Conservation (phyloP, 169 alveolate genomes). For the Eimeria praecox region DNA sequence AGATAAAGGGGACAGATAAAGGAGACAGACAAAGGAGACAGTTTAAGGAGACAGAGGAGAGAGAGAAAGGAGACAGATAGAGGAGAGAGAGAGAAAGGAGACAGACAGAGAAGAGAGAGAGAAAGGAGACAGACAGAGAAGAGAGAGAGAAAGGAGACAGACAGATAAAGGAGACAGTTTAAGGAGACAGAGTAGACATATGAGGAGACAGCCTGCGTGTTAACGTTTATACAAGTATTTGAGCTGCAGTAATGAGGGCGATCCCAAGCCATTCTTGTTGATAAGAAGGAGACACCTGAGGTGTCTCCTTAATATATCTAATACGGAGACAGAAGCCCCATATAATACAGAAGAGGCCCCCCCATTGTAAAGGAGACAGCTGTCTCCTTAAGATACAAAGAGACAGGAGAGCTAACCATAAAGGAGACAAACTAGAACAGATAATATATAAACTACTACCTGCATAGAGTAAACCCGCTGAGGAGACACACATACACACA, state of each 20-base stretch:
- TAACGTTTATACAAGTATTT: conserved; percentile 48
- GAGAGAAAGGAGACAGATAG: too few relatives aligned
- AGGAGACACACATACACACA: background rate
- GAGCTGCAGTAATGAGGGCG: conserved; percentile 20
- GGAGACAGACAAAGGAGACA: background rate
- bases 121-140: background rate
- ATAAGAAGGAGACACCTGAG: conserved; percentile 4
- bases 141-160: too few relatives aligned
- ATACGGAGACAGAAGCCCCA: conserved; percentile 53
- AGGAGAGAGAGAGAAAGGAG: too few relatives aligned
- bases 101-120: background rate
- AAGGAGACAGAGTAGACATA: background rate
- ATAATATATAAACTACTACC: conserved; percentile 75
- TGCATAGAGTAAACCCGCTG: conserved; percentile 81
- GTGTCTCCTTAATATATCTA: conserved; percentile 1
- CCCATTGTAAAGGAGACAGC: conserved; percentile 41
- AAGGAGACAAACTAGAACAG: conserved; percentile 53
- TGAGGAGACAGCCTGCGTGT: background rate
- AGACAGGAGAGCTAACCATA: conserved; percentile 80
- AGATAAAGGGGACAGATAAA: background rate
- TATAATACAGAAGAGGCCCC: conserved; percentile 62
- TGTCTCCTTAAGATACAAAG: background rate
- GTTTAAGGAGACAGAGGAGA: background rate
- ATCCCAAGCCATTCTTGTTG: background rate
- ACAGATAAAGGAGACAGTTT: too few relatives aligned